Evolutionary conservation across 495 filamentous ascomycete genomes (phyloP).

Genomic region (Penicillium pulvis): DNA sequence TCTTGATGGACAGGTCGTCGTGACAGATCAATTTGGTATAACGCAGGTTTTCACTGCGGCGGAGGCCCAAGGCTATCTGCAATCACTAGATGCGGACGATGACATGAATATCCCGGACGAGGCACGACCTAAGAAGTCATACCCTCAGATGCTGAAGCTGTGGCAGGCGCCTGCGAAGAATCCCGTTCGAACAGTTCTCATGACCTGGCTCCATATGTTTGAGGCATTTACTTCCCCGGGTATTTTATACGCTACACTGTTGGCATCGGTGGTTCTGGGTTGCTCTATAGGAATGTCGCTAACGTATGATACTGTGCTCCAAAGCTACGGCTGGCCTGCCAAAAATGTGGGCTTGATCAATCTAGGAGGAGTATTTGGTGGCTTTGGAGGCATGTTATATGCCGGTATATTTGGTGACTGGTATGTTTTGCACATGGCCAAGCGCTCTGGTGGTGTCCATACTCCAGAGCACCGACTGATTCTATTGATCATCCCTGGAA

Average conservation of each 20-base stretch:
- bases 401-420: constrained; percentile 35
- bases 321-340: constrained; percentile 35
- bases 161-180: constrained; percentile 19
- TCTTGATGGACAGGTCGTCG: constrained; percentile 28
- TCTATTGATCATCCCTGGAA: constrained; percentile 34
- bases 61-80: constrained; percentile 14
- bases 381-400: constrained; percentile 40
- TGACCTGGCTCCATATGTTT: constrained; percentile 35
- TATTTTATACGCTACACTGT: constrained; percentile 38
- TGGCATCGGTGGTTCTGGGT: constrained; percentile 37
- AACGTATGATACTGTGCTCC: constrained; percentile 39
- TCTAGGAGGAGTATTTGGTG: constrained; percentile 37
- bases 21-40: constrained; percentile 43
- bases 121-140: constrained; percentile 29
- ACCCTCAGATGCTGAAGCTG: constrained; percentile 33
- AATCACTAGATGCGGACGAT: constrained; percentile 4
- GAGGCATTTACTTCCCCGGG: constrained; percentile 38
- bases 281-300: constrained; percentile 37
- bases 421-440: constrained; percentile 37
- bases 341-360: constrained; percentile 38
- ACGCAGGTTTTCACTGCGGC: constrained; percentile 26
- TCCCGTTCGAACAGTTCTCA: constrained; percentile 17
- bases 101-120: constrained; percentile 15
- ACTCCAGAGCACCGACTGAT: constrained; percentile 39
- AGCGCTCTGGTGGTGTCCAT: constrained; percentile 34